Conservation (phyloP, 805 yeast species). For the Kuraishia hungarica region DNA sequence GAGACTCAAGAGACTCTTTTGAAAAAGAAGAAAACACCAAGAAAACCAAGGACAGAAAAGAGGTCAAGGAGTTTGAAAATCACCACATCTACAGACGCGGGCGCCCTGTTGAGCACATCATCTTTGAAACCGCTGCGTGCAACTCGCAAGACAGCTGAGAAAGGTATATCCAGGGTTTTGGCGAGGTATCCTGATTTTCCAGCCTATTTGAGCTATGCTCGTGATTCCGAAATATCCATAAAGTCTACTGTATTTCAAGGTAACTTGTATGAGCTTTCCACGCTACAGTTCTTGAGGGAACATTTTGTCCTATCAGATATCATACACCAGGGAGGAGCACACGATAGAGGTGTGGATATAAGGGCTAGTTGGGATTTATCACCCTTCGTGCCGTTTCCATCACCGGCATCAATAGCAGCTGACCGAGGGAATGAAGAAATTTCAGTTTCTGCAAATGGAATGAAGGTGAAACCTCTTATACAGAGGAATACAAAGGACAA, state of each 20-base stretch:
- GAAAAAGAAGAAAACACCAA: neutral
- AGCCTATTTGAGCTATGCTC: constrained; percentile 24
- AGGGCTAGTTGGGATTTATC: constrained; percentile 41
- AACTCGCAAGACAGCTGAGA: neutral
- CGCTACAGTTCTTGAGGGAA: constrained; percentile 28
- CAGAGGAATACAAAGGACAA: constrained; percentile 8
- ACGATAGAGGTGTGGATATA: constrained; percentile 50
- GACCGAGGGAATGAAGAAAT: neutral
- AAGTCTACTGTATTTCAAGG: constrained; percentile 44
- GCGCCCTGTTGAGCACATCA: neutral
- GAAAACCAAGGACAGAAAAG: neutral
- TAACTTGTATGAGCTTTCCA: constrained; percentile 42
- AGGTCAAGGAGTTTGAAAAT: neutral
- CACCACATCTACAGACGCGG: neutral
- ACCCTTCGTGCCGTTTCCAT: constrained; percentile 9
- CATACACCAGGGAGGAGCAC: constrained; percentile 43
- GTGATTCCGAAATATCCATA: constrained; percentile 28
- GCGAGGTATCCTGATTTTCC: constrained; percentile 20
- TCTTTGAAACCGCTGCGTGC: neutral
- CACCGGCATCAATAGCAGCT: neutral
- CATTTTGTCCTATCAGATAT: constrained; percentile 28
- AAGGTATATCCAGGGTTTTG: neutral
- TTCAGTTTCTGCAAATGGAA: constrained; percentile 13
- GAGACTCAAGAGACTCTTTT: neutral
- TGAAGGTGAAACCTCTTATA: constrained; percentile 16